These are phyloP conservation scores for Ascochyta lentis DNA, from an alignment of 2,329 filamentous ascomycete genomes.

Conservation along the genomic window DNA sequence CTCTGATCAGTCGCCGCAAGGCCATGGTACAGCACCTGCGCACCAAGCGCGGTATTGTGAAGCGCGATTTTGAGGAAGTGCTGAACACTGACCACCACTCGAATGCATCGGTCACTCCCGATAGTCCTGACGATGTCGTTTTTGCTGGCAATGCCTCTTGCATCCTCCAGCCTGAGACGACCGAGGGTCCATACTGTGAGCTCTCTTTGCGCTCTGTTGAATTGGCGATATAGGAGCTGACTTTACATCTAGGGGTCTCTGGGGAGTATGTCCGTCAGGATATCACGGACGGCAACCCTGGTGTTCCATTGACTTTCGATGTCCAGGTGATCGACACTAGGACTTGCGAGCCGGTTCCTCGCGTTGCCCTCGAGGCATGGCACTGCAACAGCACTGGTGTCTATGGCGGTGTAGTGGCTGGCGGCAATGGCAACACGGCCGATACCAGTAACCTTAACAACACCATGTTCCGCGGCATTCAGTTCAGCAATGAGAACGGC, in stretches of 20 bases:
- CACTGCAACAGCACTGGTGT: conserved; percentile 43
- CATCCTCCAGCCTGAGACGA: conserved; percentile 33
- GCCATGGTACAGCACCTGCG: conserved; percentile 48
- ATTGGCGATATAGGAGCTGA: not conserved
- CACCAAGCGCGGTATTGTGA: conserved; percentile 27
- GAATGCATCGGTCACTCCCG: conserved; percentile 20
- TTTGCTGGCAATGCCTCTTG: conserved; percentile 32
- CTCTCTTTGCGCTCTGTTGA: conserved; percentile 41
- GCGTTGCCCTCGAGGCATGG: conserved; percentile 60
- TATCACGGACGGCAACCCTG: conserved; percentile 54
- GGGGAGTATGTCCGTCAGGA: conserved; percentile 58
- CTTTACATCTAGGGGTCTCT: conserved; percentile 15
- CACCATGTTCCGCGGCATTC: conserved; percentile 56
- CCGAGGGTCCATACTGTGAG: conserved; percentile 35
- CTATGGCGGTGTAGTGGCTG: conserved; percentile 53
- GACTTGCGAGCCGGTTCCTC: conserved; percentile 57
- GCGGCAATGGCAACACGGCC: conserved; percentile 47
- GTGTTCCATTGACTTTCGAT: conserved; percentile 57
- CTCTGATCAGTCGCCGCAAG: conserved; percentile 47
- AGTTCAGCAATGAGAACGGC: conserved; percentile 54
- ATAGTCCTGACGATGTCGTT: conserved; percentile 25
- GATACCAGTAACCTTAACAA: conserved; percentile 33
- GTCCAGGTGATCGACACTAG: conserved; percentile 59
- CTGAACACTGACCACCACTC: conserved; percentile 34
- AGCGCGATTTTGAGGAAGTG: conserved; percentile 24